Percentiles rank a stretch among this genome's conserved stretches.
These are phyloP conservation scores for Luvunga scandens DNA, from an alignment of 345 rosid species.

Conservation along the genomic window DNA sequence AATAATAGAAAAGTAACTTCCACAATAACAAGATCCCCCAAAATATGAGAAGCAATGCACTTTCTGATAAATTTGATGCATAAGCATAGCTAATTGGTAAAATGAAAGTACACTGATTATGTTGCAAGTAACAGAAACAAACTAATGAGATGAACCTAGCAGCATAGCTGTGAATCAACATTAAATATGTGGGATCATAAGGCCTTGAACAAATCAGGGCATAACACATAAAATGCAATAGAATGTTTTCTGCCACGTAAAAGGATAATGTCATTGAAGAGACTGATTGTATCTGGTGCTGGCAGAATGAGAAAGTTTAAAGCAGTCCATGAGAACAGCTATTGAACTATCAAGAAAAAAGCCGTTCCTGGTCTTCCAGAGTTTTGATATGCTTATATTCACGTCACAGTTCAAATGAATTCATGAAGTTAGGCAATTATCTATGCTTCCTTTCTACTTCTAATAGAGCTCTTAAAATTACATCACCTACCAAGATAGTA, in stretches of 20 bases:
- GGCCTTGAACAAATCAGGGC: no score
- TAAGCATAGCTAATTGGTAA: no score
- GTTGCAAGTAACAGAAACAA: no score
- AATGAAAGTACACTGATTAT: no score
- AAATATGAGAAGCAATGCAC: neutral
- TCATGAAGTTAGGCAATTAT: no score
- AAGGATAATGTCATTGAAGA: neutral
- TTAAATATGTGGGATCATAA: no score
- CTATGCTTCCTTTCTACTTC: no score
- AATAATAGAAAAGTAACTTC: neutral
- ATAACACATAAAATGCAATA: no score
- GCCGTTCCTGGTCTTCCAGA: neutral
- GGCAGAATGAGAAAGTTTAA: neutral
- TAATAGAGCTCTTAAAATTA: no score
- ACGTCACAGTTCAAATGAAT: neutral
- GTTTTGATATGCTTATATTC: neutral
- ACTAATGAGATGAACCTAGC: no score
- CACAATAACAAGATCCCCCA: neutral
- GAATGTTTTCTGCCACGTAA: neutral
- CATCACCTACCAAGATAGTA: no score
- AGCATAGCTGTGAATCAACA: neutral
- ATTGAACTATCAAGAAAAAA: neutral
- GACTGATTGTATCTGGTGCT: neutral
- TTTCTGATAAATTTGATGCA: neutral
- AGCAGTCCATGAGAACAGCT: neutral